These are phyloP conservation scores for Gossypium mustelinum DNA, from an alignment of 345 rosid species.

Conservation along the genomic window DNA sequence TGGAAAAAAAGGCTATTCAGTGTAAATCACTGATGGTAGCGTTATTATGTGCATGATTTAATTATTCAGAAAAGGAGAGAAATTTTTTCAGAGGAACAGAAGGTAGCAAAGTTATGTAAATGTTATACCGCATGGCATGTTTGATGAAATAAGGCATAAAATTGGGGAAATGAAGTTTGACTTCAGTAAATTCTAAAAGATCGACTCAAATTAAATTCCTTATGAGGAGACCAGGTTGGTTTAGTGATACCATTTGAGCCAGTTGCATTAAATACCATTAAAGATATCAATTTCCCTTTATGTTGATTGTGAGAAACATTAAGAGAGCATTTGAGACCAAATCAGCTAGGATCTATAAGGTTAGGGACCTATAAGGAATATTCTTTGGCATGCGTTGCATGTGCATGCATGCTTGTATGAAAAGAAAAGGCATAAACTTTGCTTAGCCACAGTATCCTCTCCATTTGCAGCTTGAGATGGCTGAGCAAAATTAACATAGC, in stretches of 20 bases:
- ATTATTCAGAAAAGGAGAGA: background rate
- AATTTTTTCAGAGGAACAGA: background rate
- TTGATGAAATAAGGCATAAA: conserved; percentile 1
- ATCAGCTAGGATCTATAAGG: background rate
- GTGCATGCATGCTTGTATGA: background rate
- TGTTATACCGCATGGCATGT: background rate
- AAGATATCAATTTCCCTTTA: background rate
- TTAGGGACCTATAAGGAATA: background rate
- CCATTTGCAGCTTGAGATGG: background rate
- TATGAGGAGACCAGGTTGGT: background rate
- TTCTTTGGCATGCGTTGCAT: background rate
- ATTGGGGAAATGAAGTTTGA: conserved; percentile 2
- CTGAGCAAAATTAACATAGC: conserved; percentile 2
- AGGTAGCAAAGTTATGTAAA: conserved; percentile 6
- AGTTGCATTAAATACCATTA: background rate
- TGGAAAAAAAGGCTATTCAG: background rate
- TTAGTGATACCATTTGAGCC: background rate
- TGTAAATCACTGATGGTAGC: background rate
- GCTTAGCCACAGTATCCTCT: background rate
- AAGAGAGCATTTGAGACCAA: conserved; percentile 3
- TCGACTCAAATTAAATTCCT: background rate
- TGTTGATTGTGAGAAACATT: background rate
- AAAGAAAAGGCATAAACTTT: background rate
- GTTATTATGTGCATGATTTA: background rate
- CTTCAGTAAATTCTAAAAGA: background rate